Base-by-base conservation (phyloP, 257 asterid species). In the Nicotiana sylvestris region DNA sequence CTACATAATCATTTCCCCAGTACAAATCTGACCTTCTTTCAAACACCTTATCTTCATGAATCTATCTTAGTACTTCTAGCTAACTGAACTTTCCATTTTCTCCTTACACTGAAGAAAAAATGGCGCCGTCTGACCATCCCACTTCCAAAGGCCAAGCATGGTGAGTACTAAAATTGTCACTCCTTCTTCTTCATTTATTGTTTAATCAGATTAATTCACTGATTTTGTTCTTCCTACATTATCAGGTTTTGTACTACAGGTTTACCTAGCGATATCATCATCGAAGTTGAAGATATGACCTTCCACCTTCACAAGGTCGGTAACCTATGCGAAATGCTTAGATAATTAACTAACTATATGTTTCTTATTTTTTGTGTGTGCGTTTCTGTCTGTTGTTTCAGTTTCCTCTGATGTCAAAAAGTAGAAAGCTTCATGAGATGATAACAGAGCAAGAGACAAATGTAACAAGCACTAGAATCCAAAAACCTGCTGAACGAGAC, bases 231-330 rank as follows among this genome's bases (percentile, higher is more conserved):
- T 76, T 77, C 83, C 58, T 66, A 29, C 46, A 2, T 70, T 83
- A 82, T 60, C 92, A 95, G 98, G 99, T 96, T 96, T 78, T 96
- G 98, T 91, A 93, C 98, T 10, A 92, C 98, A 0, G 99, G 99
- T n/a, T 85, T 96, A 72, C 97, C 98, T 0, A 94, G 98, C 80
- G 99, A 96, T 81, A 87, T 94, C 46, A 84, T 88, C 33, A 90
- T 94, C 60, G 95, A 94, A 85, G 99, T 92, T 2, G 98, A 90
- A 35, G 96, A 91, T 46, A 94, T 96, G 98, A 77, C 97, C 81
- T 96, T 94, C 78, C 99, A 96, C 85, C 98, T 96, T 27, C 99
- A 96, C 87, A 94, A 92, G 97, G 84, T 7, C 39, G 25, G 25
- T 49, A 12, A 35, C 11, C 43, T 49, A 8, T 27, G 51, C 27